A percentile compares a stretch with the other conserved stretches of the same genome.
Evolutionary conservation across 78 protist species (phyloP).

Genomic region (Dictyostelium purpureum): DNA sequence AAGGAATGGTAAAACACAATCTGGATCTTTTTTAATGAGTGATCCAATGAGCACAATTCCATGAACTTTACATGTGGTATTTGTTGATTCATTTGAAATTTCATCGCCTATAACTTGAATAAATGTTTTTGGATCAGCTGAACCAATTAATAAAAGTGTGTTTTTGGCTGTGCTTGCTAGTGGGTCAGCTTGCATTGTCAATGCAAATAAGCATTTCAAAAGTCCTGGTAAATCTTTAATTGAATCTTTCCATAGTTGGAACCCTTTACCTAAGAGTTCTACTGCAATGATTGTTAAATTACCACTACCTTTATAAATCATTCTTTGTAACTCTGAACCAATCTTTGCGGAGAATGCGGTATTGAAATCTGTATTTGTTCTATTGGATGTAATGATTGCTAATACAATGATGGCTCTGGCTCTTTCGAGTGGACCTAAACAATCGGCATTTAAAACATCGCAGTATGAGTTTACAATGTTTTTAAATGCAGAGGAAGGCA

Average conservation of each 20-base stretch:
- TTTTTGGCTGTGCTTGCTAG: constrained; percentile 28
- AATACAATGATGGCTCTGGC: constrained; percentile 57
- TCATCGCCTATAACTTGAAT: constrained; percentile 73
- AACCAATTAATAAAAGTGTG: constrained; percentile 53
- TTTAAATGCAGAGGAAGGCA: constrained; percentile 20
- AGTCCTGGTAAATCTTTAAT: constrained; percentile 61
- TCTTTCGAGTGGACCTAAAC: constrained; percentile 23
- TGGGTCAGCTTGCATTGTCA: constrained; percentile 75
- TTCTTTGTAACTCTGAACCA: constrained; percentile 41
- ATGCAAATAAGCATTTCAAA: constrained; percentile 63
- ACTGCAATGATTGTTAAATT: constrained; percentile 61
- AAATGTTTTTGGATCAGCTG: constrained; percentile 41
- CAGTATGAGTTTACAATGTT: constrained; percentile 3
- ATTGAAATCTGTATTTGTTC: constrained; percentile 12
- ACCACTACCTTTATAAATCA: constrained; percentile 71
- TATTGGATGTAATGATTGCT: constrained; percentile 62
- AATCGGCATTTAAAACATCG: constrained; percentile 10
- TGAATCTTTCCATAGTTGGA: constrained; percentile 66
- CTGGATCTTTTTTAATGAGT: constrained; percentile 69
- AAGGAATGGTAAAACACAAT: constrained; percentile 15
- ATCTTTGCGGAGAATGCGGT: background rate
- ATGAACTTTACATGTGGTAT: constrained; percentile 20
- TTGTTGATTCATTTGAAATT: constrained; percentile 42
- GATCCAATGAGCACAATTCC: constrained; percentile 44
- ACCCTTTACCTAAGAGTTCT: constrained; percentile 77